These are phyloP conservation scores for Trypanosoma lewisi DNA, from an alignment of 208 protist genomes.

Conservation along the genomic window DNA sequence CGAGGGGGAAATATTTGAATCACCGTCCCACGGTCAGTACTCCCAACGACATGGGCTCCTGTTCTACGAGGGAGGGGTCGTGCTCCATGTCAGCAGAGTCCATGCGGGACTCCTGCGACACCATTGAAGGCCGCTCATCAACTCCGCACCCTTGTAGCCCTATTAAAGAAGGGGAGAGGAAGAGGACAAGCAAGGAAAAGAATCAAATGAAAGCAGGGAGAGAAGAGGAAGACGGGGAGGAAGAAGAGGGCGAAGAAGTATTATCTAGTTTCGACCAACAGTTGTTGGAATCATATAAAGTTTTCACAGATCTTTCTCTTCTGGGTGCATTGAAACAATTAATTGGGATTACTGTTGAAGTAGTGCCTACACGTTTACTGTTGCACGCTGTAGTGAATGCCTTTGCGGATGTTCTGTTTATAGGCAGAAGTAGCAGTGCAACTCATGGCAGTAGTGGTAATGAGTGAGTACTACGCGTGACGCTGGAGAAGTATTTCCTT, in stretches of 20 bases:
- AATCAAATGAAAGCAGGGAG: too few relatives aligned
- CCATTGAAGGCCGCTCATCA: not conserved
- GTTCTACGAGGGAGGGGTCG: not conserved
- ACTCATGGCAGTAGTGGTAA: not conserved
- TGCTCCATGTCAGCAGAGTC: not conserved
- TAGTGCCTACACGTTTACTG: constrained; percentile 63
- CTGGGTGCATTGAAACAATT: constrained; percentile 45
- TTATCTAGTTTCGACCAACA: constrained; percentile 33
- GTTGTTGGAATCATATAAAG: constrained; percentile 53
- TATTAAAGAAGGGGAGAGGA: not conserved
- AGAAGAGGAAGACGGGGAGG: not conserved
- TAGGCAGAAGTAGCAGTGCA: constrained; percentile 14
- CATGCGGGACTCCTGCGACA: not conserved
- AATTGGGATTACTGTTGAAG: constrained; percentile 44
- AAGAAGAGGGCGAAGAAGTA: not conserved
- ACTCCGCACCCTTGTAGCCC: not conserved
- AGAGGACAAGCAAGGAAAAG: not conserved
- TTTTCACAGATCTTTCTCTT: constrained; percentile 54
- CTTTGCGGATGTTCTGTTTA: constrained; percentile 72
- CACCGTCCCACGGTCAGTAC: not conserved
- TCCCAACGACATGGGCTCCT: not conserved
- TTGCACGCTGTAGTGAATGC: constrained; percentile 81
- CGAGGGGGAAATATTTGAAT: too few relatives aligned
- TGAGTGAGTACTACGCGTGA: not conserved
- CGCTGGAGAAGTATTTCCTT: too few relatives aligned